These are phyloP conservation scores for Lentinus tigrinus DNA, from an alignment of 768 basidiomycete species.

Conservation along the genomic window DNA sequence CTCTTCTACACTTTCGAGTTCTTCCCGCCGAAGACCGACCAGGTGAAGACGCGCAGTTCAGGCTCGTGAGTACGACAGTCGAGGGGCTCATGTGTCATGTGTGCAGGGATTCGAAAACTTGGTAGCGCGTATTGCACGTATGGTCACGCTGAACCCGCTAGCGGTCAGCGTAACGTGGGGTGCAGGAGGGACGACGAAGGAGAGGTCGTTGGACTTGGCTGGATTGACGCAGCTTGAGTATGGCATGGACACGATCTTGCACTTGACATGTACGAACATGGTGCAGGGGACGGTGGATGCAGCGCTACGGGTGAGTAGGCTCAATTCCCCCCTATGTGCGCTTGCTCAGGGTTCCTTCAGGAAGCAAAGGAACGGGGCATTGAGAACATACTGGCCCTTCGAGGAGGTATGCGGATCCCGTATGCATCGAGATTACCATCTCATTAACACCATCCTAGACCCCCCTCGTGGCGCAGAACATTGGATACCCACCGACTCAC, in stretches of 20 bases:
- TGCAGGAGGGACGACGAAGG: slow-evolving; percentile 89
- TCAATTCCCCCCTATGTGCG: neutral
- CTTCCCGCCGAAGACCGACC: slow-evolving; percentile 94
- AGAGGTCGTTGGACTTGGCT: slow-evolving; percentile 85
- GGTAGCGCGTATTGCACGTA: slow-evolving; percentile 79
- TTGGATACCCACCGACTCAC: slow-evolving; percentile 83
- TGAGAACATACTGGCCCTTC: slow-evolving; percentile 85
- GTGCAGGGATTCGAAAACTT: slow-evolving; percentile 88
- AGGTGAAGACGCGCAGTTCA: slow-evolving; percentile 42
- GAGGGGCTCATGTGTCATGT: slow-evolving; percentile 3
- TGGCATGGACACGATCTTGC: slow-evolving; percentile 84
- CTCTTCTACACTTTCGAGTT: slow-evolving; percentile 96
- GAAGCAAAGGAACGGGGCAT: slow-evolving; percentile 80
- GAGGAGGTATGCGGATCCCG: slow-evolving; percentile 66
- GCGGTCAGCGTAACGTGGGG: slow-evolving; percentile 97
- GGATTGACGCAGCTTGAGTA: slow-evolving; percentile 70
- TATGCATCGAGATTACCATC: too few species aligned
- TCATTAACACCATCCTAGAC: slow-evolving; percentile 50
- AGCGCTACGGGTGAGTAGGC: slow-evolving; percentile 62
- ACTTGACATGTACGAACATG: slow-evolving; percentile 98
- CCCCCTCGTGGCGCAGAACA: slow-evolving; percentile 93
- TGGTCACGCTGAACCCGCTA: slow-evolving; percentile 73
- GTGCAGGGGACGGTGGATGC: slow-evolving; percentile 83
- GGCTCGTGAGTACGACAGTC: slow-evolving; percentile 3
- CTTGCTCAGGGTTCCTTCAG: slow-evolving; percentile 35